Conservation (phyloP, 345 rosid genomes). For the Acer yangbiense region DNA sequence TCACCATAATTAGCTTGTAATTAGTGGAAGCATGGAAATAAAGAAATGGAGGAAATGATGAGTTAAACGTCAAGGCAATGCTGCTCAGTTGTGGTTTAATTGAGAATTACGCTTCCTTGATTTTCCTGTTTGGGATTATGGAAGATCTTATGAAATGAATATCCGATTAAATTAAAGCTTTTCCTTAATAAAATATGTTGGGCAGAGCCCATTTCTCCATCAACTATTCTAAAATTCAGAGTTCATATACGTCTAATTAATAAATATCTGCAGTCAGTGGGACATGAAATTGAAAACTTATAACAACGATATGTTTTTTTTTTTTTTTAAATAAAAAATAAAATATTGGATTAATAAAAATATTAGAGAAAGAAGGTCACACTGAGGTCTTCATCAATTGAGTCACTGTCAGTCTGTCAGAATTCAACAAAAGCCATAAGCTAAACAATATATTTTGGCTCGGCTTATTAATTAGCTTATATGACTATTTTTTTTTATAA, state of each 20-base stretch:
- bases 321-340: background rate
- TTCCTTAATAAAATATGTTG: background rate
- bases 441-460: background rate
- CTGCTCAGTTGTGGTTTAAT: background rate
- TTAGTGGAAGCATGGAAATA: background rate
- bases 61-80: background rate
- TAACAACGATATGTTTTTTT: background rate
- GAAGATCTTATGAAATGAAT: background rate
- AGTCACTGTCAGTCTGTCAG: conserved; percentile 9
- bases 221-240: background rate
- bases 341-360: background rate
- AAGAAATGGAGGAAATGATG: background rate
- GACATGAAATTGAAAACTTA: conserved; percentile 13
- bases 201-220: conserved; percentile 5
- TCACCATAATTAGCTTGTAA: background rate
- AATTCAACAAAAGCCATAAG: conserved; percentile 6
- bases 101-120: background rate
- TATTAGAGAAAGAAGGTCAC: conserved; percentile 4
- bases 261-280: conserved; percentile 9
- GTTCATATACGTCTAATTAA: background rate
- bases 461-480: background rate
- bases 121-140: background rate
- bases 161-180: conserved; percentile 1
- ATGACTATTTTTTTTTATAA: too few species aligned
- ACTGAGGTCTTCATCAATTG: conserved; percentile 4